A percentile compares a stretch with the other conserved stretches of the same genome.
These are phyloP conservation scores for Myxozyma melibiosi DNA, from an alignment of 805 yeast genomes.

Conservation along the genomic window DNA sequence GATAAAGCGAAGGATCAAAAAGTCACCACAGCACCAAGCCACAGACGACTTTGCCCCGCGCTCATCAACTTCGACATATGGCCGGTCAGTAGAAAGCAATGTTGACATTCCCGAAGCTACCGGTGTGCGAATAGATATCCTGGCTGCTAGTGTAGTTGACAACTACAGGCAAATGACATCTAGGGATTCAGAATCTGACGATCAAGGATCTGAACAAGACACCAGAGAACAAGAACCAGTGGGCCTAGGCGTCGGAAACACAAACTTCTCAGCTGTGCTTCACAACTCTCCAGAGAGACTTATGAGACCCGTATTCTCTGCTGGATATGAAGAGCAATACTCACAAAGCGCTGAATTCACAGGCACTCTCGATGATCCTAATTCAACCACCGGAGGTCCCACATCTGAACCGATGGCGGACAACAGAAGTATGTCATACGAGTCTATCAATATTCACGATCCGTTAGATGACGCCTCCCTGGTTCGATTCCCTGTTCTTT, in stretches of 20 bases:
- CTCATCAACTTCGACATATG: too few relatives aligned
- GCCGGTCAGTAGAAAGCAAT: not conserved
- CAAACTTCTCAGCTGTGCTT: not conserved
- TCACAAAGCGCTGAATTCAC: constrained; percentile 3
- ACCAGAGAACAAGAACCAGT: not conserved
- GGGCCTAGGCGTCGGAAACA: constrained; percentile 1
- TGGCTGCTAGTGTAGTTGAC: constrained; percentile 36
- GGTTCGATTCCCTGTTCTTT: not conserved
- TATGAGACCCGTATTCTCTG: constrained; percentile 1
- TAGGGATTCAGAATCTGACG: not conserved
- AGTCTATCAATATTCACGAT: not conserved
- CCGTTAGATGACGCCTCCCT: not conserved
- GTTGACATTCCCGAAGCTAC: not conserved
- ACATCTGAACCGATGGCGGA: too few relatives aligned
- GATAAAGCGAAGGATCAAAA: not conserved
- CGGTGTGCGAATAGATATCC: constrained; percentile 38
- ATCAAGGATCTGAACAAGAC: not conserved
- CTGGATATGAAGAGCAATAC: constrained; percentile 7
- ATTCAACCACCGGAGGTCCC: too few relatives aligned
- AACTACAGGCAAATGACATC: constrained; percentile 19
- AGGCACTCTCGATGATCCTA: not conserved
- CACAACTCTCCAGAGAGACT: constrained; percentile 12
- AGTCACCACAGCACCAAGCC: not conserved
- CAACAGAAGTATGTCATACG: too few relatives aligned
- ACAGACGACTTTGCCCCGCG: not conserved